Evolutionary conservation across 176 grass and related monocot genomes (phyloP).

Genomic region (Miscanthus lutarioriparius): DNA sequence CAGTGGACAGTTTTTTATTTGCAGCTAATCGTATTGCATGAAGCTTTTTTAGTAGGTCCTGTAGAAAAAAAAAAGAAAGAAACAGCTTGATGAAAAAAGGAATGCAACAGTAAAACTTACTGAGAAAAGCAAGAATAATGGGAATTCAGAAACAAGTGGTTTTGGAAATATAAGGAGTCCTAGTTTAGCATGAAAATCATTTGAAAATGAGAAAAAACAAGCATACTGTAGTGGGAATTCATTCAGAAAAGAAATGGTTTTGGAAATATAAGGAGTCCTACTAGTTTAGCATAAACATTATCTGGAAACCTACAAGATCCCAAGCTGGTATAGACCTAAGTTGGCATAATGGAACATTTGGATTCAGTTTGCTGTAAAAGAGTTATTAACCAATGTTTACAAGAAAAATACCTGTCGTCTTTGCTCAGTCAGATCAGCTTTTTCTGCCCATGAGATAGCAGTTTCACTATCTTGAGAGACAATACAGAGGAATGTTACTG

Average conservation of each 20-base stretch:
- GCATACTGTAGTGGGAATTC: neutral
- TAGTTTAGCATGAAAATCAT: neutral
- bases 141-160: neutral
- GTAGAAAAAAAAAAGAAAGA: neutral
- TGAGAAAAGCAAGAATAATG: neutral
- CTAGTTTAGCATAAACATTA: neutral
- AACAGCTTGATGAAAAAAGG: neutral
- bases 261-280: neutral
- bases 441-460: constrained; percentile 64
- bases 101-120: neutral
- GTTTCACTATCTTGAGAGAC: constrained; percentile 41
- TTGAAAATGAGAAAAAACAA: neutral
- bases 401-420: constrained; percentile 42
- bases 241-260: neutral
- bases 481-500: constrained; percentile 59
- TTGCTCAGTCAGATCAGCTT: constrained; percentile 43
- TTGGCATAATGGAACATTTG: neutral
- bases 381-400: neutral
- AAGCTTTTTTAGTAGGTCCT: constrained; percentile 53
- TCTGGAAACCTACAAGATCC: neutral
- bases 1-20: constrained; percentile 27
- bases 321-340: neutral
- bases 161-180: neutral
- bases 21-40: constrained; percentile 26
- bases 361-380: neutral